Percentiles rank a stretch among this genome's conserved stretches.
phyloP scores from a whole-genome alignment of 73 alveolate genomes.

The Tetrahymena thermophila region DNA sequence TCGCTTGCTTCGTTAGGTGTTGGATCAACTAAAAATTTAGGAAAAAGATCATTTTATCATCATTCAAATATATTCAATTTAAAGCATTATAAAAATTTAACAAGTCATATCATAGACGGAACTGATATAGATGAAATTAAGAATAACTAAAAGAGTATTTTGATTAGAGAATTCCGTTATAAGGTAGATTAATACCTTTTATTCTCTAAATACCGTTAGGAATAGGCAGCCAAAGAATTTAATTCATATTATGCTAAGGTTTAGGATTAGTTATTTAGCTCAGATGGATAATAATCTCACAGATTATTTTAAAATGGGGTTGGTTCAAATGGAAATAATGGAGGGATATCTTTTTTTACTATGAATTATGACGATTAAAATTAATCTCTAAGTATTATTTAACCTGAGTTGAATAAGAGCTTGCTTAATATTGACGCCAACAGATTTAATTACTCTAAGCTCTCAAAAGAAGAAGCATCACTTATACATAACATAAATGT shows the following conservation, averaged over 20 bases:
- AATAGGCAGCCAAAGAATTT: not conserved
- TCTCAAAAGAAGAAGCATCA: not conserved
- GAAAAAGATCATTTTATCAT: not conserved
- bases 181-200: not conserved
- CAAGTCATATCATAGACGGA: not conserved
- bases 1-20: not conserved
- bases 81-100: not conserved
- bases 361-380: not conserved
- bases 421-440: not conserved
- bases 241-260: not conserved
- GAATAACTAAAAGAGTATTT: not conserved
- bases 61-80: not conserved
- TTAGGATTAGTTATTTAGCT: not conserved
- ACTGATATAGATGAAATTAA: not conserved
- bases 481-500: not conserved
- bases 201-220: not conserved
- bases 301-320: not conserved
- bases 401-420: not conserved
- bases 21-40: not conserved
- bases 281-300: not conserved
- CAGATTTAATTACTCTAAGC: not conserved
- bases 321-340: not conserved
- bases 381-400: not conserved
- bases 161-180: not conserved
- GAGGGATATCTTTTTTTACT: not conserved